Evolutionary conservation across 495 filamentous ascomycete species (phyloP), one percentile per base, ranked within the genome.

Genomic region (Neurospora sp.): DNA sequence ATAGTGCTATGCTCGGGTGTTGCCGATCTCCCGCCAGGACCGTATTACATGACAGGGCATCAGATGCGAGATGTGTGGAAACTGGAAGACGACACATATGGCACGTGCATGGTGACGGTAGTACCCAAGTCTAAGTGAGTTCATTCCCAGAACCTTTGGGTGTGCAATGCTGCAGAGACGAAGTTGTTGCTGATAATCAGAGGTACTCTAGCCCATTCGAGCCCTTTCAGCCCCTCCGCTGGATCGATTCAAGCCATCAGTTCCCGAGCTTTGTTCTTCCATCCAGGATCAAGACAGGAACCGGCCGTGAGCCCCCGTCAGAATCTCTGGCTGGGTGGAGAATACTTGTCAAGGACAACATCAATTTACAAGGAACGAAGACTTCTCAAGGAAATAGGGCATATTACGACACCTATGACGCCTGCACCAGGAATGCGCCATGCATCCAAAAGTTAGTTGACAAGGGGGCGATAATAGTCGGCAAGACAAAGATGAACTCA

Each of bases 381-480:
- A 87, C 84, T 0, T 84, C 84, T 39, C 82, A 85, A 72, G 86
- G 88, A 69, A 89, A 88, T 76, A 78, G 87, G 12, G 88, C 86
- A 0, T 89, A 84, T 81, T 86, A 88, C 70, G 77, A 85, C 27
- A 78, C 88, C 0, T 91, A 87, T 72, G 82, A 84, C 1, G 73
- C 86, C 0, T 79, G 79, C 31, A 84, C 79, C 16, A 76, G 70
- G 3, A 89, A 85, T 5, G 86, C 84, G 0, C 72, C 84, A 0
- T 78, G 84, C 8, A 82, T 91, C 0, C 84, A 89, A 71, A 78
- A 81, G 18, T 81, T 91, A 11, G 81, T 92, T 39, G 85, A 88
- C 74, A 84, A 85, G 10, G 89, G 90, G 0, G 89, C 88, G 2
- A 76, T 88, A 7, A 76, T 91, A 2, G 84, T 91, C 7, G 89